Evolutionary conservation across 768 basidiomycete species (phyloP).

Genomic region (Nidularia sp.): DNA sequence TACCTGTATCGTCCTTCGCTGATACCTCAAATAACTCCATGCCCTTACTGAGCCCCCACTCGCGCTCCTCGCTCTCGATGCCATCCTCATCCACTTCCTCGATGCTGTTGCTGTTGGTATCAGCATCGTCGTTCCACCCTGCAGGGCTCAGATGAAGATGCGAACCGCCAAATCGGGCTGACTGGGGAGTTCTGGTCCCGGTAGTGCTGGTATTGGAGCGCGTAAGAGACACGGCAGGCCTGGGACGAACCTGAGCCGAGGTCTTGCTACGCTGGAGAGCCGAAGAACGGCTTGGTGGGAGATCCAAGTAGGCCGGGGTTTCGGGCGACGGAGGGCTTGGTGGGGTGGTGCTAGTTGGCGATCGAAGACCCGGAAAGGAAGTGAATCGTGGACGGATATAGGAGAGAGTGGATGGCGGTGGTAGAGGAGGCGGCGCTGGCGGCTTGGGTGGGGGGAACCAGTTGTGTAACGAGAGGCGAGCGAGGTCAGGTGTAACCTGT

Average conservation of each 20-base stretch:
- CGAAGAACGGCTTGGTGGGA: conserved; percentile 48
- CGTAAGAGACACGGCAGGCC: conserved; percentile 40
- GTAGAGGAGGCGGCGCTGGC: conserved; percentile 61
- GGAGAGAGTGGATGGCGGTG: conserved; percentile 59
- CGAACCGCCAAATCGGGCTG: conserved; percentile 51
- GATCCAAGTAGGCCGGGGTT: conserved; percentile 60
- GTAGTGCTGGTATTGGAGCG: conserved; percentile 46
- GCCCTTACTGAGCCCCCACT: conserved; percentile 77
- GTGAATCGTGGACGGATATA: conserved; percentile 79
- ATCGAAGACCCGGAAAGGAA: conserved; percentile 63
- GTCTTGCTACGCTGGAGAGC: conserved; percentile 52
- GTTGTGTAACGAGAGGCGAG: conserved; percentile 76
- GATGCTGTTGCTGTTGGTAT: conserved; percentile 63
- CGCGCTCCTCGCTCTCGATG: conserved; percentile 47
- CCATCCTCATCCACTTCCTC: conserved; percentile 64
- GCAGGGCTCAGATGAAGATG: conserved; percentile 47
- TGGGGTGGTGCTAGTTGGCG: conserved; percentile 45
- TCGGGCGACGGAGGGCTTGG: conserved; percentile 43
- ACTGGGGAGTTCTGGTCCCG: conserved; percentile 42
- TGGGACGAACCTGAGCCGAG: conserved; percentile 38
- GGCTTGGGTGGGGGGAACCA: conserved; percentile 85
- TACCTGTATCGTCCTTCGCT: conserved; percentile 83
- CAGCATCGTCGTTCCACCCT: conserved; percentile 53
- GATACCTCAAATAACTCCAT: conserved; percentile 92
- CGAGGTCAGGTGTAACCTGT: conserved; percentile 78